Percentiles rank a stretch among this genome's conserved stretches.
These are phyloP conservation scores for Arabis alpina DNA, from an alignment of 345 rosid species.

Conservation along the genomic window DNA sequence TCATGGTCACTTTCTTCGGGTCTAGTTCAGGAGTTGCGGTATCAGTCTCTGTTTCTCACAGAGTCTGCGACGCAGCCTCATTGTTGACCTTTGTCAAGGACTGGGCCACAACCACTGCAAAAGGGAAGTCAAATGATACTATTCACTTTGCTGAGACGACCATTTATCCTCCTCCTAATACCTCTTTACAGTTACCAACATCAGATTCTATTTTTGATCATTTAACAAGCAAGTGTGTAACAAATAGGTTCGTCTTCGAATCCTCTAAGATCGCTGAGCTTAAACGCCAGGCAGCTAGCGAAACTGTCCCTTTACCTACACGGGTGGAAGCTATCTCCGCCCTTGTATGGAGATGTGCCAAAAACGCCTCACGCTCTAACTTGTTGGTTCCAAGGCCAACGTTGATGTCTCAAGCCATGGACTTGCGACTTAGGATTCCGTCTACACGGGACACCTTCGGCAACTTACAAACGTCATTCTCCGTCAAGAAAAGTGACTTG, in stretches of 20 bases:
- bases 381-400: neutral
- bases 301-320: slow-evolving; percentile 31
- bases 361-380: slow-evolving; percentile 17
- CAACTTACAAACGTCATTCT: slow-evolving; percentile 11
- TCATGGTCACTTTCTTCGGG: too few species aligned
- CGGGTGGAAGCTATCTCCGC: slow-evolving; percentile 44
- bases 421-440: slow-evolving; percentile 41
- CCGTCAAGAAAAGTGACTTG: slow-evolving; percentile 14
- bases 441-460: slow-evolving; percentile 36
- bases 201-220: neutral
- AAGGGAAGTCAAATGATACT: too few species aligned
- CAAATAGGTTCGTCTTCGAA: slow-evolving; percentile 31
- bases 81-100: too few species aligned
- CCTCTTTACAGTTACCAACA: neutral
- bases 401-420: slow-evolving; percentile 37
- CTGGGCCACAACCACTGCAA: too few species aligned
- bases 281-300: slow-evolving; percentile 31
- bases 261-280: slow-evolving; percentile 36
- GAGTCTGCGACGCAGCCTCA: too few species aligned
- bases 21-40: too few species aligned
- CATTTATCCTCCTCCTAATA: too few species aligned
- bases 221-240: neutral
- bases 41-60: too few species aligned
- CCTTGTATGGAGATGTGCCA: slow-evolving; percentile 40
- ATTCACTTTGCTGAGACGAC: too few species aligned